These are phyloP conservation scores for Roridomyces roridus DNA, from an alignment of 768 basidiomycete genomes.

Conservation along the genomic window DNA sequence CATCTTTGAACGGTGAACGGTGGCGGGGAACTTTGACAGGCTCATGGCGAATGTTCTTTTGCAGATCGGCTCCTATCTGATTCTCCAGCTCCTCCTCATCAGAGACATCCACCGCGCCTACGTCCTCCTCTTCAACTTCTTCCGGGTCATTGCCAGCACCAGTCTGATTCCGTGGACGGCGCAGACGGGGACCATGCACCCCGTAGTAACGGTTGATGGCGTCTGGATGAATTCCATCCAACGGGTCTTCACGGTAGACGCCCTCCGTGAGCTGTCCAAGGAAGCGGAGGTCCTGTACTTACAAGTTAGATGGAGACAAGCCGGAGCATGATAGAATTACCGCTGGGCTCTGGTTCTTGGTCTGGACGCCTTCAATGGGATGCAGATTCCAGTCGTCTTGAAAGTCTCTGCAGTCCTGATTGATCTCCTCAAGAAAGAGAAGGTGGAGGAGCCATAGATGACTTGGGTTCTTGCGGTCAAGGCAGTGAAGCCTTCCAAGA, in stretches of 20 bases:
- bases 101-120: neutral
- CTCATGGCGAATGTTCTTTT: conserved; percentile 5
- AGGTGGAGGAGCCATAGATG: neutral
- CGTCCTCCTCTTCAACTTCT: neutral
- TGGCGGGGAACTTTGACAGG: conserved; percentile 10
- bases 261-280: conserved; percentile 6
- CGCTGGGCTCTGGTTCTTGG: neutral
- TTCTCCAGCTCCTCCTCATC: conserved; percentile 8
- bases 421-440: conserved; percentile 36
- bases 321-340: neutral
- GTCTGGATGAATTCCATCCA: neutral
- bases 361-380: conserved; percentile 26
- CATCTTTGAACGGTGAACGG: conserved; percentile 1
- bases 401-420: conserved; percentile 34
- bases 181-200: neutral
- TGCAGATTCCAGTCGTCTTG: conserved; percentile 38
- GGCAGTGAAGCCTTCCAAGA: neutral
- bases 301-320: neutral
- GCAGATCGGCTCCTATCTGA: neutral
- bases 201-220: conserved; percentile 15
- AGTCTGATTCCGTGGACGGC: neutral
- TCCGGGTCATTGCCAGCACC: conserved; percentile 1
- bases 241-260: neutral
- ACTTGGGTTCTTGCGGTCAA: neutral
- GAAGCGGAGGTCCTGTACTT: conserved; percentile 2